A percentile compares a stretch with the other conserved stretches of the same genome.
These are phyloP conservation scores for Gorgonomyces haynaldii DNA, from an alignment of 192 early-diverging fungal species.

Conservation along the genomic window DNA sequence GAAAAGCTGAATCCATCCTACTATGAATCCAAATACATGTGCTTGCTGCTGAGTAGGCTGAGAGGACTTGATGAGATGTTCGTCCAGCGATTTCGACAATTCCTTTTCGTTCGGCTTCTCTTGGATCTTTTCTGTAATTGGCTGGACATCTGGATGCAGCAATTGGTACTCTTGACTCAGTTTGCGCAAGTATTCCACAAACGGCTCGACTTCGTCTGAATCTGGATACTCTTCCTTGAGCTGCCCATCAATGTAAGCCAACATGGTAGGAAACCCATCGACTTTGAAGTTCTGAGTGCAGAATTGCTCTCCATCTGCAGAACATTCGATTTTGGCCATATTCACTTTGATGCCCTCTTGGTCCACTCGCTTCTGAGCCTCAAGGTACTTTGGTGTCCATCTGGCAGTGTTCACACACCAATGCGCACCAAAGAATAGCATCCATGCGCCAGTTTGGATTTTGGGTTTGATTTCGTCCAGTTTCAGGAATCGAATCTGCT, in stretches of 20 bases:
- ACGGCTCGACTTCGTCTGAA: not conserved
- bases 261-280: conserved; percentile 3
- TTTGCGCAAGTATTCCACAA: conserved; percentile 1
- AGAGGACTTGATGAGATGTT: too few species aligned
- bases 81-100: too few species aligned
- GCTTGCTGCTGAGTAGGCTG: too few species aligned
- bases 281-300: not conserved
- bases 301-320: conserved; percentile 1
- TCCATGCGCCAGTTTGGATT: too few species aligned
- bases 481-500: too few species aligned
- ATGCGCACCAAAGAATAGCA: conserved; percentile 8
- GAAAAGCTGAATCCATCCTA: too few species aligned
- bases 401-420: conserved; percentile 7
- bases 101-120: too few species aligned
- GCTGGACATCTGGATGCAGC: too few species aligned
- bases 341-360: not conserved
- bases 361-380: conserved; percentile 6
- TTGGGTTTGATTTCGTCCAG: too few species aligned
- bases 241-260: not conserved
- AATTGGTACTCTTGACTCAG: too few species aligned
- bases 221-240: conserved; percentile 6
- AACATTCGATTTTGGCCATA: conserved; percentile 7
- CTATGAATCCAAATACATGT: too few species aligned
- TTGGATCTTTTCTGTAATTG: too few species aligned
- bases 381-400: conserved; percentile 5